These are phyloP conservation scores for Pseudophaeomoniella oleicola DNA, from an alignment of 2,329 filamentous ascomycete genomes.

Conservation along the genomic window DNA sequence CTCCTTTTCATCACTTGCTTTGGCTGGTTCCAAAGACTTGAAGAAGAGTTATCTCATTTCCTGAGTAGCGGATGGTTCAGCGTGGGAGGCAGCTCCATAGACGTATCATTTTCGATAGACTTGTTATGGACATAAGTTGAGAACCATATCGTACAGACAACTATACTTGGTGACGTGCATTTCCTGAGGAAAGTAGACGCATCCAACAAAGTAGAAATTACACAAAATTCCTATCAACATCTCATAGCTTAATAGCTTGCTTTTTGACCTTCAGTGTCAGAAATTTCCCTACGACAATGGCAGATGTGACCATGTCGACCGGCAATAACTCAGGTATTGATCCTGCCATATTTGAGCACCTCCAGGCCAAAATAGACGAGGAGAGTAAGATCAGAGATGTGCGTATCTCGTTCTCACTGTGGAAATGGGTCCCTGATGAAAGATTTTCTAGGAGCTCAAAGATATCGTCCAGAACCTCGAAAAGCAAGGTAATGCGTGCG, in stretches of 20 bases:
- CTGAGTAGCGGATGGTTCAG: too few relatives aligned
- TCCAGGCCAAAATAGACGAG: conserved; percentile 82
- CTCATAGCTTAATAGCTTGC: too few relatives aligned
- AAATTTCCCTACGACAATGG: too few relatives aligned
- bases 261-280: too few relatives aligned
- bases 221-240: too few relatives aligned
- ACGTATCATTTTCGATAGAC: too few relatives aligned
- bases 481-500: conserved; percentile 43
- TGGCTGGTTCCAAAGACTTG: conserved; percentile 36
- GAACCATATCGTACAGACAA: too few relatives aligned
- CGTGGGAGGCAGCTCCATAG: too few relatives aligned
- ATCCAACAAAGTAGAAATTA: too few relatives aligned
- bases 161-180: too few relatives aligned
- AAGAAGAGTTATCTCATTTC: conserved; percentile 44
- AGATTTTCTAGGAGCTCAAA: conserved; percentile 48
- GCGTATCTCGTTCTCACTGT: conserved; percentile 9
- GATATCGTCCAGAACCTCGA: conserved; percentile 71
- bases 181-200: too few relatives aligned
- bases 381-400: conserved; percentile 69
- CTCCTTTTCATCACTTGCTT: conserved; percentile 44
- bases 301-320: neutral
- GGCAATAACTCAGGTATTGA: conserved; percentile 39
- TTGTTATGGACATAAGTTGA: too few relatives aligned
- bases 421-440: conserved; percentile 11
- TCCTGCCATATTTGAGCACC: conserved; percentile 69